Evolutionary conservation across 768 basidiomycete species (phyloP), one percentile per base, ranked within the genome.

Genomic region (Boletus sensibilis): DNA sequence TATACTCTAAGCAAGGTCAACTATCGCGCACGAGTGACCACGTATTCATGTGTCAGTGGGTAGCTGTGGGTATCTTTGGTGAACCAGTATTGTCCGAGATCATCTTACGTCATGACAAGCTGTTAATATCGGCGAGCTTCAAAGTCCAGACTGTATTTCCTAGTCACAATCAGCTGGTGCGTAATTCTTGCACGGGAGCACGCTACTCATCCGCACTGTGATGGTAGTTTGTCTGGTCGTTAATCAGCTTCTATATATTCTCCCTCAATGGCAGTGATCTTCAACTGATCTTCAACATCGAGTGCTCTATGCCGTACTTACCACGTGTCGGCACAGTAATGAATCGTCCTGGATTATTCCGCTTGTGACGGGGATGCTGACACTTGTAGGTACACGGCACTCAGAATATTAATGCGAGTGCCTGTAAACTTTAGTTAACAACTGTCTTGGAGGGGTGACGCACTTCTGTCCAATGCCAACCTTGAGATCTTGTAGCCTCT

Each of bases 221-320:
- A 38, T 52, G 49, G 35, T 38, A 53, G 49, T 55, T 33, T 57
- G 27, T 34, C 42, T 34, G 46, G 42, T 55, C 55, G 67, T 62
- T 53, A 59, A 68, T 69, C 55, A 41, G n/a, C 63, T 67, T 69
- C 65, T 52, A 29, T 7, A 29, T 29, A 52, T 63, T 63, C 55
- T 40, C 66, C 53, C 53, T 51, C 67, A 47, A 60, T 46, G 51
- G 63, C 39, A 69, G 60, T 58, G 68, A 68, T 68, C 67, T 64
- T 65, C 67, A 59, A 68, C 57, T 59, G 67, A 68, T 67, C 59
- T 68, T 67, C 64, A 55, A 34, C 45, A 40, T 57, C 54, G 43
- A 50, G 40, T 25, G 11, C 42, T 13, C 34, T 39, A 50, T 62
- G 65, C 59, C 59, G 59, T 62, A 62, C 44, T 37, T 49, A 5